Evolutionary conservation across 495 filamentous ascomycete genomes (phyloP).

Genomic region (Tuber calosporum): DNA sequence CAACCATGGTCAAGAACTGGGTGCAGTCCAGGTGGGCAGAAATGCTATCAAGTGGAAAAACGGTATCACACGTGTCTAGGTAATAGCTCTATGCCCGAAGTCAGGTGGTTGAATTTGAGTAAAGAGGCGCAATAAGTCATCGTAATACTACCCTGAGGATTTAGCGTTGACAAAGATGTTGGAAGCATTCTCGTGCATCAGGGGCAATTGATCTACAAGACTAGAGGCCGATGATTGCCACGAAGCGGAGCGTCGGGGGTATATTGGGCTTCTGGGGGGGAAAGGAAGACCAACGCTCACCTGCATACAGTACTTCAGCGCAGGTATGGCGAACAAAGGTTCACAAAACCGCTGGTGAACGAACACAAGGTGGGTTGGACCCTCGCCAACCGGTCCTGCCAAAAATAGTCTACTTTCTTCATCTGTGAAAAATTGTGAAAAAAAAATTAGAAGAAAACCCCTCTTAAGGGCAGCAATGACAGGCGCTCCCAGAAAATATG

Average conservation of each 20-base stretch:
- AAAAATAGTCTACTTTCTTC: constrained; percentile 29
- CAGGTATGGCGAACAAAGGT: constrained; percentile 38
- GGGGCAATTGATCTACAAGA: constrained; percentile 35
- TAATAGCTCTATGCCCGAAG: constrained; percentile 33
- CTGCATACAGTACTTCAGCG: constrained; percentile 29
- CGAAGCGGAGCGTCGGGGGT: constrained; percentile 25
- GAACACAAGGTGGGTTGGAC: constrained; percentile 20
- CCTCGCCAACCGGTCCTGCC: constrained; percentile 24
- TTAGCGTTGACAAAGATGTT: constrained; percentile 32
- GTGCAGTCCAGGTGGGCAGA: constrained; percentile 33
- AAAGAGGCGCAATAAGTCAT: constrained; percentile 35
- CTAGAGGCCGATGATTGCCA: constrained; percentile 36
- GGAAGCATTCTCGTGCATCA: constrained; percentile 33
- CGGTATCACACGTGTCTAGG: constrained; percentile 38
- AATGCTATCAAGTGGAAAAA: constrained; percentile 29
- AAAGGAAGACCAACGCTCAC: constrained; percentile 34
- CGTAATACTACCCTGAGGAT: constrained; percentile 30
- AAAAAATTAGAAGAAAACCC: background rate
- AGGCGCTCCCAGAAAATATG: constrained; percentile 3
- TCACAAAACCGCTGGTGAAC: constrained; percentile 2
- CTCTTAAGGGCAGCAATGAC: constrained; percentile 1
- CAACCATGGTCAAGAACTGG: constrained; percentile 30
- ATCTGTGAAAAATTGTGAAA: constrained; percentile 15
- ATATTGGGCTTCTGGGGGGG: constrained; percentile 30
- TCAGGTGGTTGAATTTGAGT: constrained; percentile 35